Percentiles rank a stretch among this genome's conserved stretches.
Conservation (phyloP, 2,329 filamentous ascomycete species). For the Colletotrichum eremochloae region DNA sequence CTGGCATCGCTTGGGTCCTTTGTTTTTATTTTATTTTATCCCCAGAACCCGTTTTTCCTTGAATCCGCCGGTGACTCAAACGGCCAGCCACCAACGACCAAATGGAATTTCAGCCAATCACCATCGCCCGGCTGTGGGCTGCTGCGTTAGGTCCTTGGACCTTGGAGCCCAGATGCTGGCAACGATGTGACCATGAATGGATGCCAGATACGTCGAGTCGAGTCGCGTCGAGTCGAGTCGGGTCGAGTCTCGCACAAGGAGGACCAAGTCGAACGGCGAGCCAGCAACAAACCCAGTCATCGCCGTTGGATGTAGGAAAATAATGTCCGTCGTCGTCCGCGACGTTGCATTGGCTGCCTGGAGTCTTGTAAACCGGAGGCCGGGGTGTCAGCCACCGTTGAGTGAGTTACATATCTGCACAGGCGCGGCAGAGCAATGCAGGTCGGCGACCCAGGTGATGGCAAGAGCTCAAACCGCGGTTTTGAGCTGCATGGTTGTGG, state of each 20-base stretch:
- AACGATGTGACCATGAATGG: not conserved
- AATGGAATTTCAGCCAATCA: slow-evolving; percentile 21
- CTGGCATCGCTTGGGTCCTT: not conserved
- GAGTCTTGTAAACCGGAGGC: not conserved
- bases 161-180: not conserved
- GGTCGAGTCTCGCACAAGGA: not conserved
- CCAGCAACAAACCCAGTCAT: not conserved
- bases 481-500: not conserved
- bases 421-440: slow-evolving; percentile 30
- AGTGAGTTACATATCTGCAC: not conserved
- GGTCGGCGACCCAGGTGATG: slow-evolving; percentile 4
- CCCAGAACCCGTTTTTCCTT: not conserved
- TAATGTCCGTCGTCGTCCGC: slow-evolving; percentile 4
- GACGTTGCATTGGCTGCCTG: slow-evolving; percentile 15
- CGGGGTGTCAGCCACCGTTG: too few species aligned
- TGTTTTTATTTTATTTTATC: too few species aligned
- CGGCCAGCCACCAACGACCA: slow-evolving; percentile 14
- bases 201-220: slow-evolving; percentile 1
- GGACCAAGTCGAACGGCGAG: not conserved
- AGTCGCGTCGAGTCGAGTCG: not conserved
- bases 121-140: not conserved
- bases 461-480: not conserved
- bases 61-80: slow-evolving; percentile 35
- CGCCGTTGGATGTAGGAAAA: not conserved
- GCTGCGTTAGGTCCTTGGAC: not conserved